Base-by-base conservation (phyloP, 164 flowering plant genomes). In the Akebia trifoliata region DNA sequence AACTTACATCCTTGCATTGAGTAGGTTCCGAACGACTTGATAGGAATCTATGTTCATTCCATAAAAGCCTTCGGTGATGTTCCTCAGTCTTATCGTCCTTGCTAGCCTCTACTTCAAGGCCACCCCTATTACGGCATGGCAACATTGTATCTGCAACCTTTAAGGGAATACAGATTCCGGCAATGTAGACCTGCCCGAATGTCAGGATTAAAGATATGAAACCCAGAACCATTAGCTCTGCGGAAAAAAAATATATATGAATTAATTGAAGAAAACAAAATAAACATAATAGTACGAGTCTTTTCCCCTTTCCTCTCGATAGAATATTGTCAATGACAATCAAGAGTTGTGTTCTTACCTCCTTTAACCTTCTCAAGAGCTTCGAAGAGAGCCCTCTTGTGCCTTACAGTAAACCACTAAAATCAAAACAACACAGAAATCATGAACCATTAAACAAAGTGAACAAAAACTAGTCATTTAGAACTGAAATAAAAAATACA, bases 331-430 rank as follows among this genome's bases (percentile, higher is more conserved):
- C n/a, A n/a, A n/a, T n/a, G n/a, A n/a, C n/a, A n/a, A n/a, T n/a
- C n/a, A n/a, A 43, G 47, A n/a, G 47, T 6, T 6, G 2, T 32
- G 10, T 51, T 7, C 29, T 38, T 74, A 94, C 99, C 99, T 45
- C 86, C 71, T 78, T 94, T 94, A 61, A 94, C 85, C 72, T 86
- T 93, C 66, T 87, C 96, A 55, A 93, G 69, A 57, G 97, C 97
- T 57, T 87, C 98, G 54, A 59, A 78, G 25, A 93, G 72, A 54
- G 92, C 94, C 30, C 34, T 80, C 79, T 90, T 93, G 53, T 64
- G 83, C 73, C 61, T 76, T 7, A 77, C 70, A 6, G 80, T 76
- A 14, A 93, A 75, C 82, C 79, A 84, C 99, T 93, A 83, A 58
- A 65, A 49, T 17, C 18, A 55, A 56, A 51, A 66, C 9, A 15